These are phyloP conservation scores for Gastrolobium bilobum DNA, from an alignment of 306 rosid species.

Conservation along the genomic window DNA sequence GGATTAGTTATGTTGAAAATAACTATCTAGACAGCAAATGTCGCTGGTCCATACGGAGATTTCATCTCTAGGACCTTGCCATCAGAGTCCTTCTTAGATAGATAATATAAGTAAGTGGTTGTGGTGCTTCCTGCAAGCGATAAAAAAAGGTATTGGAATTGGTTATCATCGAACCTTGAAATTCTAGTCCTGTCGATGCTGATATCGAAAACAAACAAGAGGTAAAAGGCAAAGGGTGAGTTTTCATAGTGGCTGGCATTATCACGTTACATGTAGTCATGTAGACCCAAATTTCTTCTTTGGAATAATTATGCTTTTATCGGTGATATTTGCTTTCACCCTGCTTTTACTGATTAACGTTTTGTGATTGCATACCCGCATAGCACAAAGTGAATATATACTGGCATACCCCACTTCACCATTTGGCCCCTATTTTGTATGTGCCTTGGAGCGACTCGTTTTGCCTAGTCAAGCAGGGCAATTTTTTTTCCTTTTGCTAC, in stretches of 20 bases:
- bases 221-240: conserved; percentile 31
- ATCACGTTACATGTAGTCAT: background rate
- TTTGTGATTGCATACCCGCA: background rate
- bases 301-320: conserved; percentile 3
- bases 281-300: conserved; percentile 6
- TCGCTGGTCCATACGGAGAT: conserved; percentile 31
- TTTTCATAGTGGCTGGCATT: conserved; percentile 46
- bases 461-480: too few species aligned
- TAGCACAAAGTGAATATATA: too few species aligned
- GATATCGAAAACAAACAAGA: conserved; percentile 43
- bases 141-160: conserved; percentile 6
- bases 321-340: background rate
- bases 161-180: background rate
- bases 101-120: conserved; percentile 44
- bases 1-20: background rate
- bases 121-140: conserved; percentile 41
- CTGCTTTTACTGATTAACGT: background rate
- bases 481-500: too few species aligned
- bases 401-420: background rate
- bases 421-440: background rate
- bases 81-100: background rate
- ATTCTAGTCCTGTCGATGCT: conserved; percentile 13
- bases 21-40: conserved; percentile 4
- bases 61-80: background rate
- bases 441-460: background rate